Conservation (phyloP, 1,284 basidiomycete genomes). For the Schizophyllum commune region DNA sequence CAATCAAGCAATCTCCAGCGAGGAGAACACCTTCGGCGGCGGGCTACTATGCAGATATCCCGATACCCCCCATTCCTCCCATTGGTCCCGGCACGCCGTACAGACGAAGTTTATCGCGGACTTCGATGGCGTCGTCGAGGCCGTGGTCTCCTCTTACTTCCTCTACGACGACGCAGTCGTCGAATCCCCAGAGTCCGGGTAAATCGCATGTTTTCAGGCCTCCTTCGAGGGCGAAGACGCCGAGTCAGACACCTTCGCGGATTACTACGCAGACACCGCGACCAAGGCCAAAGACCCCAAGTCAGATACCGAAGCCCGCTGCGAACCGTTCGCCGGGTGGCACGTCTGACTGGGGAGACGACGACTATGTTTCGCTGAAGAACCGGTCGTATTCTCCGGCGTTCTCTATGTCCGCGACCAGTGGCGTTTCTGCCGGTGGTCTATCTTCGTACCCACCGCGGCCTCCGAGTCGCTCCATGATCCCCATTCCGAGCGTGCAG, state of each 20-base stretch:
- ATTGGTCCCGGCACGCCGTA: slow-evolving; percentile 32
- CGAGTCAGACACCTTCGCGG: slow-evolving; percentile 35
- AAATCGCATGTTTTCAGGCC: slow-evolving; percentile 20
- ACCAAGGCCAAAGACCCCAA: slow-evolving; percentile 68
- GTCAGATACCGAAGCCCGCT: slow-evolving; percentile 41
- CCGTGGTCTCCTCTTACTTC: slow-evolving; percentile 75
- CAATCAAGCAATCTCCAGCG: slow-evolving; percentile 43
- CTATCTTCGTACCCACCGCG: slow-evolving; percentile 46
- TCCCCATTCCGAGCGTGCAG: slow-evolving; percentile 68
- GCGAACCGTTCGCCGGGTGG: slow-evolving; percentile 38
- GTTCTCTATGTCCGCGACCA: slow-evolving; percentile 19
- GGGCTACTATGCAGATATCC: slow-evolving; percentile 36
- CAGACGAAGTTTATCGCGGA: slow-evolving; percentile 59
- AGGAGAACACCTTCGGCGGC: slow-evolving; percentile 39
- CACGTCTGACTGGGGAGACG: slow-evolving; percentile 42
- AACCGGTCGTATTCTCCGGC: slow-evolving; percentile 63
- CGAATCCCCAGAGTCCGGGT: slow-evolving; percentile 19
- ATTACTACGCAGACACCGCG: slow-evolving; percentile 42
- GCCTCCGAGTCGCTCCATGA: slow-evolving; percentile 75
- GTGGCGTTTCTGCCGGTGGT: slow-evolving; percentile 24
- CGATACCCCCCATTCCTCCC: slow-evolving; percentile 32
- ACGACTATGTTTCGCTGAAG: slow-evolving; percentile 25
- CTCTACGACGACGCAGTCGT: slow-evolving; percentile 61
- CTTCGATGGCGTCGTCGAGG: slow-evolving; percentile 68
- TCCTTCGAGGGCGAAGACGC: slow-evolving; percentile 31